A percentile compares a stretch with the other conserved stretches of the same genome.
Conservation (phyloP, 208 protist genomes). For the Herpetomonas tarakana region DNA sequence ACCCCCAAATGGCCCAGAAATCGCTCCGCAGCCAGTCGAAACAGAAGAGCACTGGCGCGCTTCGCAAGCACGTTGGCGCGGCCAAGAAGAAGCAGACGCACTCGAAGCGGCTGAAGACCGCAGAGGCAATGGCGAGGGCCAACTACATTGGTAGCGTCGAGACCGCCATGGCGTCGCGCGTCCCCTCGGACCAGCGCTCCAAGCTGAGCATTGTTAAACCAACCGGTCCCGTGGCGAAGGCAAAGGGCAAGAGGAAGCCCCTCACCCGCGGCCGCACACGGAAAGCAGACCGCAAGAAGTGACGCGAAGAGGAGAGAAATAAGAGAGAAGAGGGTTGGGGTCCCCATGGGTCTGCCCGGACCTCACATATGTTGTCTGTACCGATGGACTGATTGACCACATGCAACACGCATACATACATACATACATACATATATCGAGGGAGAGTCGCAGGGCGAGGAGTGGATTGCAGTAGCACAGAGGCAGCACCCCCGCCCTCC, state of each 20-base stretch:
- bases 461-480: too few species aligned
- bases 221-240: slow-evolving; percentile 35
- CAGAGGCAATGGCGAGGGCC: slow-evolving; percentile 58
- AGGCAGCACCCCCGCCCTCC: too few species aligned
- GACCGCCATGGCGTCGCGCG: slow-evolving; percentile 80
- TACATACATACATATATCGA: too few species aligned
- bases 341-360: too few species aligned
- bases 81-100: slow-evolving; percentile 75
- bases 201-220: slow-evolving; percentile 79
- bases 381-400: too few species aligned
- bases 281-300: slow-evolving; percentile 30
- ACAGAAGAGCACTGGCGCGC: slow-evolving; percentile 73
- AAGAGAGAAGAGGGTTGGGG: too few species aligned
- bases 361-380: too few species aligned
- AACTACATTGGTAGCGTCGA: slow-evolving; percentile 84
- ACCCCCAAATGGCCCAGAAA: slow-evolving; percentile 90
- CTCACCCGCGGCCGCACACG: slow-evolving; percentile 77
- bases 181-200: slow-evolving; percentile 86
- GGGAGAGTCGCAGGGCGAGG: too few species aligned
- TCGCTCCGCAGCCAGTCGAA: slow-evolving; percentile 60
- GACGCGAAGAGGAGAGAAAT: neutral
- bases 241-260: slow-evolving; percentile 86
- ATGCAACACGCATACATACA: too few species aligned
- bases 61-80: slow-evolving; percentile 83
- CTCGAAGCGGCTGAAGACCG: slow-evolving; percentile 58